phyloP scores from a whole-genome alignment of 441 rosid species.

The Euphorbia celastroides region DNA sequence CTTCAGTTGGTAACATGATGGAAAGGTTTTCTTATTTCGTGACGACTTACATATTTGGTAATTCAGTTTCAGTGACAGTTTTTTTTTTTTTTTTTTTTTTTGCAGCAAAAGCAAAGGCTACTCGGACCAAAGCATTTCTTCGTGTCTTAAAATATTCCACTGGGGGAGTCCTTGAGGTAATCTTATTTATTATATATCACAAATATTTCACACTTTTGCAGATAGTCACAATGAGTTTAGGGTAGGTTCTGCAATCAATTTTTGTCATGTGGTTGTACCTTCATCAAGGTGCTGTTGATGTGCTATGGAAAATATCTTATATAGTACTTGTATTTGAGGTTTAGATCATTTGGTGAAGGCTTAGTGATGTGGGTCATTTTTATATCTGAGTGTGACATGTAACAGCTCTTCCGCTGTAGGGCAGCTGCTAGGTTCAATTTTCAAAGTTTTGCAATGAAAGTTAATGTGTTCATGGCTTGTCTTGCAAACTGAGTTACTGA shows the following conservation, averaged over 20 bases:
- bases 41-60: neutral
- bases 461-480: neutral
- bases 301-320: neutral
- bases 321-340: neutral
- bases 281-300: neutral
- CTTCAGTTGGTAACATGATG: neutral
- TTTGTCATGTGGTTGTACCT: neutral
- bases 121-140: conserved; percentile 72
- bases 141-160: conserved; percentile 90
- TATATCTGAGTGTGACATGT: neutral
- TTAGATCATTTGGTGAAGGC: neutral
- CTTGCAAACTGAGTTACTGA: neutral
- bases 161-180: conserved; percentile 97
- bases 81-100: conserved; percentile 21
- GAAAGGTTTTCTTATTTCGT: conserved; percentile 1
- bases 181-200: neutral
- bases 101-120: conserved; percentile 75
- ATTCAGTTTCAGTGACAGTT: conserved; percentile 6
- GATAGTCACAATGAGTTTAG: neutral
- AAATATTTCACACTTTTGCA: neutral
- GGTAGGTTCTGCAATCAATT: neutral
- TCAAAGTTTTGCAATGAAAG: neutral
- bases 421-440: neutral
- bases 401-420: neutral
- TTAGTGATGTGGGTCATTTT: neutral